Evolutionary conservation across 208 protist genomes (phyloP).

Genomic region (Wallacemonas collosoma): DNA sequence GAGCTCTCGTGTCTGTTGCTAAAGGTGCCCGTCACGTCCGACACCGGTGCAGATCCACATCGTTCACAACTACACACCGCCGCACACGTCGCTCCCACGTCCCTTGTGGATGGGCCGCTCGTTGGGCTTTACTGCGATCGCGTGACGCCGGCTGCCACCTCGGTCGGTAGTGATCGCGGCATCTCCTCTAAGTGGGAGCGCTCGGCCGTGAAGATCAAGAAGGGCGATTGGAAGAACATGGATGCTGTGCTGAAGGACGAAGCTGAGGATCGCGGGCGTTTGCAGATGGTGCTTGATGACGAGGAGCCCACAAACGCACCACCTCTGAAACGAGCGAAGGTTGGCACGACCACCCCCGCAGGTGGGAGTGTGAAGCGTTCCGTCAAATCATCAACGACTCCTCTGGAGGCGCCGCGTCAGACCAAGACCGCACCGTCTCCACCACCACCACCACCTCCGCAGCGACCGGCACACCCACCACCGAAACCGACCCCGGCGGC

Average conservation of each 20-base stretch:
- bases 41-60: too few relatives aligned
- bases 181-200: constrained; percentile 9
- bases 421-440: too few relatives aligned
- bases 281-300: not conserved
- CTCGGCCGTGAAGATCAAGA: constrained; percentile 26
- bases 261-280: constrained; percentile 8
- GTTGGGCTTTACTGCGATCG: constrained; percentile 28
- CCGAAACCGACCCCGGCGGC: too few relatives aligned
- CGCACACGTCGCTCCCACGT: too few relatives aligned
- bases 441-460: too few relatives aligned
- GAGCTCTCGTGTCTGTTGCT: constrained; percentile 38
- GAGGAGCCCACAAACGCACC: not conserved
- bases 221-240: constrained; percentile 60
- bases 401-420: too few relatives aligned
- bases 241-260: constrained; percentile 38
- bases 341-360: too few relatives aligned
- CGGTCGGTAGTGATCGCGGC: not conserved
- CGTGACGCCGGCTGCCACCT: not conserved
- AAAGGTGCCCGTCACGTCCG: constrained; percentile 8
- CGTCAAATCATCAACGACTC: too few relatives aligned
- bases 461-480: too few relatives aligned
- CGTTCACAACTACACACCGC: too few relatives aligned
- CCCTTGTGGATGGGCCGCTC: constrained; percentile 11
- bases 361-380: too few relatives aligned
- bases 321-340: not conserved